Percentiles rank a stretch among this genome's conserved stretches.
phyloP scores from a whole-genome alignment of 768 basidiomycete genomes.

The Lentinus tigrinus region DNA sequence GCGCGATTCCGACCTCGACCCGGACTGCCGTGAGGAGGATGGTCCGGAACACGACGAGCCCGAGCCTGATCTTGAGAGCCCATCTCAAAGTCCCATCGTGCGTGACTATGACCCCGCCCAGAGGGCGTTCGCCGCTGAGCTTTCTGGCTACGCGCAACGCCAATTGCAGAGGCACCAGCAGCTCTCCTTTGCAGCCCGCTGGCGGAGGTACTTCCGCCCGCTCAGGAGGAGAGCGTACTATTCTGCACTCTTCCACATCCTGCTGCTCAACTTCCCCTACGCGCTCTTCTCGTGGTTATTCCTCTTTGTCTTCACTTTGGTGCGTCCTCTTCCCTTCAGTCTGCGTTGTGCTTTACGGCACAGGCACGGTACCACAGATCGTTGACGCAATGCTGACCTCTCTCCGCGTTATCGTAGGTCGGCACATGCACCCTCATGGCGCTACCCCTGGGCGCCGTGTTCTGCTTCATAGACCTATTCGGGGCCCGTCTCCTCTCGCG shows the following conservation, averaged over 20 bases:
- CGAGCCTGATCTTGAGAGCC: slow-evolving; percentile 16
- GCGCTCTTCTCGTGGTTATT: slow-evolving; percentile 78
- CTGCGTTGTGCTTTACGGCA: neutral
- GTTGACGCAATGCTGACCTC: neutral
- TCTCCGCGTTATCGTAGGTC: slow-evolving; percentile 41
- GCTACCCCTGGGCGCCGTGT: slow-evolving; percentile 70
- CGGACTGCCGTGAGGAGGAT: slow-evolving; percentile 31
- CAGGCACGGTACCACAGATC: neutral
- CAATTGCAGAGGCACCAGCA: slow-evolving; percentile 4
- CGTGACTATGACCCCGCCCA: slow-evolving; percentile 15
- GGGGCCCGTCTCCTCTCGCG: slow-evolving; percentile 71
- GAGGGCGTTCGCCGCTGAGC: slow-evolving; percentile 16
- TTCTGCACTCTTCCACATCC: slow-evolving; percentile 62
- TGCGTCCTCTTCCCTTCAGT: slow-evolving; percentile 34
- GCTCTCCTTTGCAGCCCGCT: slow-evolving; percentile 30
- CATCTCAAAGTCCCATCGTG: slow-evolving; percentile 3
- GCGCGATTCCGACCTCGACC: slow-evolving; percentile 41
- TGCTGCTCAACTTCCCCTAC: slow-evolving; percentile 76
- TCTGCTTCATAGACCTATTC: slow-evolving; percentile 76
- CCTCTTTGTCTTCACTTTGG: slow-evolving; percentile 78
- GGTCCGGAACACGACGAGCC: slow-evolving; percentile 20
- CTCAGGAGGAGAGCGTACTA: slow-evolving; percentile 58
- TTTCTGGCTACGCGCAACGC: slow-evolving; percentile 10
- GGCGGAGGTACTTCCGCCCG: slow-evolving; percentile 66
- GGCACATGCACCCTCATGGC: slow-evolving; percentile 81